Evolutionary conservation across 2,329 filamentous ascomycete genomes (phyloP).

Genomic region (Colletotrichum tamarilloi): DNA sequence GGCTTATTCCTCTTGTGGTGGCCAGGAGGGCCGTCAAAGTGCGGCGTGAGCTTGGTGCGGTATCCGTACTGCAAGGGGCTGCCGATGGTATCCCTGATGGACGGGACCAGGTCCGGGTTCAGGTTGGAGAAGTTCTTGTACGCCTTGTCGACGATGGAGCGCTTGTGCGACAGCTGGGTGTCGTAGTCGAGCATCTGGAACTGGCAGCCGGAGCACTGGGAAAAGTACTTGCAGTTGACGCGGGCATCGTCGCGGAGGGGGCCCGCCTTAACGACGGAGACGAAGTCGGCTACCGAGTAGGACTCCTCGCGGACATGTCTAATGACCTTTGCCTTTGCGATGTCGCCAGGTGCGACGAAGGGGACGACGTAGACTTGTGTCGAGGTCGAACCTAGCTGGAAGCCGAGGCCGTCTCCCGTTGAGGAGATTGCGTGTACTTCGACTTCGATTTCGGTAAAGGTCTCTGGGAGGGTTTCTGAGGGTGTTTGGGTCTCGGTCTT

Average conservation of each 20-base stretch:
- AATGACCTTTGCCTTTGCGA: slow-evolving; percentile 80
- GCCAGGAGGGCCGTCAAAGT: slow-evolving; percentile 84
- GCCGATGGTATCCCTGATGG: slow-evolving; percentile 85
- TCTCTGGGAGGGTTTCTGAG: slow-evolving; percentile 64
- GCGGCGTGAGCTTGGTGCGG: slow-evolving; percentile 95
- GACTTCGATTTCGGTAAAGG: slow-evolving; percentile 82
- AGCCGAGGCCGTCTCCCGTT: slow-evolving; percentile 89
- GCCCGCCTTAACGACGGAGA: slow-evolving; percentile 80
- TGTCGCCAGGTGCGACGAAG: slow-evolving; percentile 88
- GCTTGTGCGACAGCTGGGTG: slow-evolving; percentile 88
- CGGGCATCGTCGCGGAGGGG: slow-evolving; percentile 80
- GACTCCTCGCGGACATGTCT: slow-evolving; percentile 73
- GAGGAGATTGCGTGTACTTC: slow-evolving; percentile 87
- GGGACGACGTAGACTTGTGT: slow-evolving; percentile 83
- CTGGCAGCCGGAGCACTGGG: slow-evolving; percentile 89
- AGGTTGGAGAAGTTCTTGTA: slow-evolving; percentile 92
- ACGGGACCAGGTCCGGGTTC: slow-evolving; percentile 77
- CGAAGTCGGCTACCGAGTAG: slow-evolving; percentile 84
- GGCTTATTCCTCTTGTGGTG: slow-evolving; percentile 61
- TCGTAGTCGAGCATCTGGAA: slow-evolving; percentile 96
- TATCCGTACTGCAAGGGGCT: slow-evolving; percentile 94
- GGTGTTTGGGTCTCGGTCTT: neutral
- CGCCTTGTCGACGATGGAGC: slow-evolving; percentile 87
- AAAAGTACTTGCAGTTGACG: slow-evolving; percentile 87
- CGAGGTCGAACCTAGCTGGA: slow-evolving; percentile 71